Evolutionary conservation across 805 yeast genomes (phyloP), one percentile per base, ranked within the genome.

Genomic region (Hermanozyma aechmeae): DNA sequence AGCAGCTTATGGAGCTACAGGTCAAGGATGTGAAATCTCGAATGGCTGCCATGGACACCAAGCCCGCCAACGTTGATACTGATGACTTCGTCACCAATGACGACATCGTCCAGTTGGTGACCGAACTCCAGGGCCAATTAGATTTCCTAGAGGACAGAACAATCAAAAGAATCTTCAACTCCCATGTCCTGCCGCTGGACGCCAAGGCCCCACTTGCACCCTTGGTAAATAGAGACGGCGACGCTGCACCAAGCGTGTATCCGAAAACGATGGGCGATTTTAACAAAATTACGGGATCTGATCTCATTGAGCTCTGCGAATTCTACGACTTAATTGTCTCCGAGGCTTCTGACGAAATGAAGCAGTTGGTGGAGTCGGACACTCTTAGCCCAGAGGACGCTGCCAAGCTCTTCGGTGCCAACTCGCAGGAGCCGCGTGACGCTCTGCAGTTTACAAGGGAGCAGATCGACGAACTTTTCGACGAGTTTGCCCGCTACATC

Each of bases 101-200:
- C 33, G 97, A 89, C 47, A 58, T 87, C 9, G 81, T 81, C 3
- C 89, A 84, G 48, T 62, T 87, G 26, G 96, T 86, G 10, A 84
- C 83, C 8, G 97, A 87, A 52, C 58, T 87, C 32, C 96, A 87
- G 54, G 82, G 83, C 6, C 96, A 87, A 55, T 65, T 87, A 45
- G 87, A 82, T 30, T 61, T 69, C 15, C 50, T 81, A 19, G 97
- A 87, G 48, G 83, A 82, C 40, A 69, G 94, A 41, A 71, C 80
- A 12, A 68, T 82, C 25, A 67, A 81, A 39, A 67, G 97, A 51
- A 59, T 76, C 3, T 69, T 72, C 38, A 86, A 86, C 48, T 61
- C 81, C 1, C 64, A 66, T 15, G 61, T 75, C 32, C 41, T 46
- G 0, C 53, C 56, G 8, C 56, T 56, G 11, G 74, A 65, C 12